Percentiles rank a stretch among this genome's conserved stretches.
Evolutionary conservation across 768 basidiomycete species (phyloP).

Genomic region (Rhodotorula sphaerocarpa): DNA sequence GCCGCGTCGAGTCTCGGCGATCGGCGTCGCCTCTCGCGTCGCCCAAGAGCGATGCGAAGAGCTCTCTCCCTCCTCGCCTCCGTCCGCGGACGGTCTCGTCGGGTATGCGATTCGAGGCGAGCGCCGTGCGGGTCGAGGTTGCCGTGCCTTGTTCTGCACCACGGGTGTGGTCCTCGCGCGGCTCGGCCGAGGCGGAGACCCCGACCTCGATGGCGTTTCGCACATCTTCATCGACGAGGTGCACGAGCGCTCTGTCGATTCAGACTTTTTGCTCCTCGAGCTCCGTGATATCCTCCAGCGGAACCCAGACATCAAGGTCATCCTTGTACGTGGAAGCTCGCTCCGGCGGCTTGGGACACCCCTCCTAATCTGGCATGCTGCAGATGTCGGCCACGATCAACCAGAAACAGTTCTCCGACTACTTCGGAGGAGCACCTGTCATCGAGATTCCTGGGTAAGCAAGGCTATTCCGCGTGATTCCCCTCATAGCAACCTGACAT

Average conservation of each 20-base stretch:
- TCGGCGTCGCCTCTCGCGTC: slow-evolving; percentile 79
- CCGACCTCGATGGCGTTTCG: slow-evolving; percentile 56
- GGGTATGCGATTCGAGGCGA: slow-evolving; percentile 89
- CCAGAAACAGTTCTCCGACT: slow-evolving; percentile 69
- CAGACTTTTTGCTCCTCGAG: slow-evolving; percentile 79
- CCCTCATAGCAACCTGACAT: too few relatives aligned
- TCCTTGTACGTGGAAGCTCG: slow-evolving; percentile 48
- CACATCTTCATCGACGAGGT: slow-evolving; percentile 91
- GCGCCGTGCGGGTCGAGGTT: slow-evolving; percentile 56
- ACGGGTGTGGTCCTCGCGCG: slow-evolving; percentile 84
- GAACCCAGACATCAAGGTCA: slow-evolving; percentile 62
- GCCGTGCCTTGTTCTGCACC: slow-evolving; percentile 79
- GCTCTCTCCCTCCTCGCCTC: slow-evolving; percentile 42
- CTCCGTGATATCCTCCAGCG: slow-evolving; percentile 63
- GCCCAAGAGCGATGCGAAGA: slow-evolving; percentile 58
- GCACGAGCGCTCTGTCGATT: slow-evolving; percentile 84
- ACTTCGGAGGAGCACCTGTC: slow-evolving; percentile 72
- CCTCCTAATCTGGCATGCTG: not conserved
- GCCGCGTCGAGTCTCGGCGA: slow-evolving; percentile 77
- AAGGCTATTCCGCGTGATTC: slow-evolving; percentile 45
- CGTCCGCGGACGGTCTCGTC: slow-evolving; percentile 53
- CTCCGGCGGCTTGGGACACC: too few relatives aligned
- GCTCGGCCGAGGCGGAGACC: slow-evolving; percentile 61
- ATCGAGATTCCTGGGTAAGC: slow-evolving; percentile 75
- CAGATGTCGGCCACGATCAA: slow-evolving; percentile 92